Evolutionary conservation across 129 eudicot species (phyloP).

Genomic region (Flaveria ramosissima): DNA sequence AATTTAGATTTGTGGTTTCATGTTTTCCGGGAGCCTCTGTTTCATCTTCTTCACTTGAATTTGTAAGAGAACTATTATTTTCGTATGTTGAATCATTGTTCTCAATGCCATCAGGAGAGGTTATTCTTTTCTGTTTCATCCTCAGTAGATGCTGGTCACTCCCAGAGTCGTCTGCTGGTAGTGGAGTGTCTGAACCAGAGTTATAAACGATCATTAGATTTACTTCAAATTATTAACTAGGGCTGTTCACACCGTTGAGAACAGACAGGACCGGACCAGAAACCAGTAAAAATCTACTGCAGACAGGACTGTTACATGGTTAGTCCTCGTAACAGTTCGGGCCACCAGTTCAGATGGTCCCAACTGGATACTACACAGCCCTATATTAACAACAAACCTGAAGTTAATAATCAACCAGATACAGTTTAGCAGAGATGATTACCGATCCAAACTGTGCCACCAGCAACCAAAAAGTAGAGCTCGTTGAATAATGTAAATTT

Average conservation of each 20-base stretch:
- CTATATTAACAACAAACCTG: not conserved
- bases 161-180: constrained; percentile 46
- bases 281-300: no score
- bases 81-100: constrained; percentile 23
- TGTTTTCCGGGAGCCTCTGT: constrained; percentile 24
- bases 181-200: constrained; percentile 50
- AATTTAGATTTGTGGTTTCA: constrained; percentile 8
- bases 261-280: no score
- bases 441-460: constrained; percentile 99
- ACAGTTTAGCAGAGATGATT: constrained; percentile 30
- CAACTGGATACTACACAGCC: not conserved
- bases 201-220: constrained; percentile 10
- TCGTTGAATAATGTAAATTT: constrained; percentile 94
- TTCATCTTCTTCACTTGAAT: constrained; percentile 43
- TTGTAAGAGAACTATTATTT: constrained; percentile 29
- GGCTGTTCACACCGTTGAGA: not conserved
- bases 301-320: no score
- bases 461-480: constrained; percentile 93
- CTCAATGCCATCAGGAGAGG: not conserved
- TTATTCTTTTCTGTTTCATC: constrained; percentile 5
- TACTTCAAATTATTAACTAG: not conserved
- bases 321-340: no score
- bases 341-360: not conserved
- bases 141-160: constrained; percentile 31
- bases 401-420: not conserved